Evolutionary conservation across 345 rosid genomes (phyloP).

Genomic region (Eucalyptus grandis): DNA sequence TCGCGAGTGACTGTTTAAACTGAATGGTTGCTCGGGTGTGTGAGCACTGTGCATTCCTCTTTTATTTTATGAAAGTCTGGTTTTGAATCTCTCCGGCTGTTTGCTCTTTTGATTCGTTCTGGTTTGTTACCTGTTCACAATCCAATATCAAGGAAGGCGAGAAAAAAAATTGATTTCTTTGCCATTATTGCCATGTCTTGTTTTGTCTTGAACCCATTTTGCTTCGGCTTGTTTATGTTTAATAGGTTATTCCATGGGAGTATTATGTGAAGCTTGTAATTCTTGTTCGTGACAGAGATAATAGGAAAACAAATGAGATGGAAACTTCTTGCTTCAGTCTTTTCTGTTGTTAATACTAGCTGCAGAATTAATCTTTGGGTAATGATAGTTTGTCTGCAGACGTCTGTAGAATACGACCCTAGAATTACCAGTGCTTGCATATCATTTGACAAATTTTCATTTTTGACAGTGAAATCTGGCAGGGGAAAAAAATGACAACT

Average conservation of each 20-base stretch:
- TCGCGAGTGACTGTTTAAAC: neutral
- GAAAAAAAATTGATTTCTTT: neutral
- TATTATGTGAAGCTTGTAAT: neutral
- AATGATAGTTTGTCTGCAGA: neutral
- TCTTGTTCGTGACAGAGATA: neutral
- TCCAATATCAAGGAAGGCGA: neutral
- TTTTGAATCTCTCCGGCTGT: neutral
- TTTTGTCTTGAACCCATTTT: neutral
- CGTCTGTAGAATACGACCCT: neutral
- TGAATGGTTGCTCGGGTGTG: neutral
- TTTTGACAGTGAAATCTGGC: neutral
- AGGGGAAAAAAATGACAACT: constrained; percentile 12
- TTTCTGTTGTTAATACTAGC: neutral
- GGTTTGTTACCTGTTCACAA: neutral
- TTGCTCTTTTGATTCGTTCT: neutral
- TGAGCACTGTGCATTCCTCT: neutral
- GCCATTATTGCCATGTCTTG: neutral
- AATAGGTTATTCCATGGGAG: neutral
- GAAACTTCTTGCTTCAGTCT: neutral
- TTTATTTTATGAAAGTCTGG: neutral
- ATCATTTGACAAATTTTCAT: neutral
- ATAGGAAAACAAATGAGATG: neutral
- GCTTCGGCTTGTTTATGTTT: neutral
- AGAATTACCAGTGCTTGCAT: neutral
- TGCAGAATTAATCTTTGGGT: neutral